These are phyloP conservation scores for Pleurotus platypus DNA, from an alignment of 768 basidiomycete genomes.

Conservation along the genomic window DNA sequence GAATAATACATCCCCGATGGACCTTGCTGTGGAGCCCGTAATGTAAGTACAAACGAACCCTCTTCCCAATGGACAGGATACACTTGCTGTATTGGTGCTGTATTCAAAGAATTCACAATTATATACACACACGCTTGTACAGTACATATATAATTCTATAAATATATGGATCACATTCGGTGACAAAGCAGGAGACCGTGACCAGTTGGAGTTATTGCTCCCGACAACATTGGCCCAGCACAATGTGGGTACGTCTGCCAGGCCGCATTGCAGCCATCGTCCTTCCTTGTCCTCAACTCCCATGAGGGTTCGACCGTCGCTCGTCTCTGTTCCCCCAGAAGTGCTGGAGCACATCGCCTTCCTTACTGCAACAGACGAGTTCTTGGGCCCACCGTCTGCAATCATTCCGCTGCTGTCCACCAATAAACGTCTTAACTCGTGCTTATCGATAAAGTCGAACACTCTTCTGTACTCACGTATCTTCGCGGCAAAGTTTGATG, in stretches of 20 bases:
- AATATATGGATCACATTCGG: slow-evolving; percentile 10
- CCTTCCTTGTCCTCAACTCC: neutral
- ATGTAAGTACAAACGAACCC: too few species aligned
- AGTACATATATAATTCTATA: neutral
- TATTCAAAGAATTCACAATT: too few species aligned
- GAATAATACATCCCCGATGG: neutral
- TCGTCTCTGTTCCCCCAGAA: slow-evolving; percentile 66
- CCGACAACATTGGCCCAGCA: neutral
- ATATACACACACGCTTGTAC: neutral
- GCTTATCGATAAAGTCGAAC: slow-evolving; percentile 51
- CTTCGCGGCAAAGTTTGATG: slow-evolving; percentile 68
- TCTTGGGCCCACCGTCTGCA: slow-evolving; percentile 59
- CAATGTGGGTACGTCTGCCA: neutral
- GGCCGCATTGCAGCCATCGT: neutral
- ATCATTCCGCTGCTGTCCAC: slow-evolving; percentile 54
- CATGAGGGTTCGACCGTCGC: slow-evolving; percentile 23
- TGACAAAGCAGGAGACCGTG: slow-evolving; percentile 12
- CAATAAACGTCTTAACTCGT: slow-evolving; percentile 43
- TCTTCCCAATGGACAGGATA: too few species aligned
- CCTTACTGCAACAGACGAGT: slow-evolving; percentile 46
- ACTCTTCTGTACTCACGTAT: slow-evolving; percentile 72
- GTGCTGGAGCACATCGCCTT: slow-evolving; percentile 78
- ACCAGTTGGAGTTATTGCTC: slow-evolving; percentile 6
- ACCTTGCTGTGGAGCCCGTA: too few species aligned
- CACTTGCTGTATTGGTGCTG: too few species aligned